Percentiles rank a stretch among this genome's conserved stretches.
phyloP scores from a whole-genome alignment of 768 basidiomycete species.

The Chalciporus pseudorubinellus region DNA sequence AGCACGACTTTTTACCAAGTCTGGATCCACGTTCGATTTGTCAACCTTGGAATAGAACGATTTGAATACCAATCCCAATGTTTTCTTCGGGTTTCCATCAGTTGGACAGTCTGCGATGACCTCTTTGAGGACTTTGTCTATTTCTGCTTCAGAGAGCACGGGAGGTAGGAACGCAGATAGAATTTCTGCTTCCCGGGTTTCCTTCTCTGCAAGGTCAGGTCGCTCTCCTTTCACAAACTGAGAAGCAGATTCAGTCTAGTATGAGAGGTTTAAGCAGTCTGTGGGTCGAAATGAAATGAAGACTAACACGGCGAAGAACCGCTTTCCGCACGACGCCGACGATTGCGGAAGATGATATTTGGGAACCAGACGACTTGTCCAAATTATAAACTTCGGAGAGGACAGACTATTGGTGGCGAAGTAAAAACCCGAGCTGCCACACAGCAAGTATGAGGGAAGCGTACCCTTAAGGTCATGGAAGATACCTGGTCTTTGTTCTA shows the following conservation, averaged over 20 bases:
- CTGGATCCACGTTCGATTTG: constrained; percentile 54
- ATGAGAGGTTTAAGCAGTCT: neutral
- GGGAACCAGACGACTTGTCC: constrained; percentile 52
- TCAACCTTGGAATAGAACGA: constrained; percentile 62
- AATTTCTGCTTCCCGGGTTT: constrained; percentile 53
- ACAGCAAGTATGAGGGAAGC: constrained; percentile 15
- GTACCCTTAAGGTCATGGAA: constrained; percentile 58
- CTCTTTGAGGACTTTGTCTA: constrained; percentile 50
- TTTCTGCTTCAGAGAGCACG: constrained; percentile 49
- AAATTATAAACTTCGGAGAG: constrained; percentile 67
- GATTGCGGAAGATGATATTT: constrained; percentile 48
- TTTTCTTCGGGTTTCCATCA: constrained; percentile 21
- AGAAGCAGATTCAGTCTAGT: constrained; percentile 56
- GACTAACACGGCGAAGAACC: constrained; percentile 54
- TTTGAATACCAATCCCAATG: constrained; percentile 54
- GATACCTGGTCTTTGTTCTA: constrained; percentile 57
- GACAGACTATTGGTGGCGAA: constrained; percentile 46
- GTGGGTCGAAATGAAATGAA: neutral
- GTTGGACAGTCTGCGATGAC: constrained; percentile 33
- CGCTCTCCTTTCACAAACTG: constrained; percentile 59
- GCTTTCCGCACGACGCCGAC: constrained; percentile 58
- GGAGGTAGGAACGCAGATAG: constrained; percentile 60
- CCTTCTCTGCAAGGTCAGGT: constrained; percentile 62
- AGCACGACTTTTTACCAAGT: constrained; percentile 53
- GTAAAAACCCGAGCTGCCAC: neutral